phyloP scores from a whole-genome alignment of 108 stramenopile species.

The Skeletonema grethae region DNA sequence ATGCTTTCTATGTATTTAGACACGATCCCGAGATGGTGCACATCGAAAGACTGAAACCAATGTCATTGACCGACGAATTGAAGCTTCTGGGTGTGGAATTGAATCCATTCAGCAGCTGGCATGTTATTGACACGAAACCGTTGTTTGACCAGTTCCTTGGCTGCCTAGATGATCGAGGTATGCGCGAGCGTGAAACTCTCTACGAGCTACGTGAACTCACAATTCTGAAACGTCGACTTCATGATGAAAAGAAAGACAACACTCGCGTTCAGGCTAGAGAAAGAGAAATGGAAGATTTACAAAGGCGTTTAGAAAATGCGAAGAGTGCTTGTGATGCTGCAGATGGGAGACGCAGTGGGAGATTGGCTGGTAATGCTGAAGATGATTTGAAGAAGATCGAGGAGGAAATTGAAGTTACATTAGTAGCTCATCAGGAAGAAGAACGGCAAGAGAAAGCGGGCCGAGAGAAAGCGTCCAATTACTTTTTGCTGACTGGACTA shows the following conservation, averaged over 20 bases:
- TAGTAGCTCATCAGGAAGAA: constrained; percentile 42
- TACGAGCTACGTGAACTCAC: constrained; percentile 44
- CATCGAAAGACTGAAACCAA: constrained; percentile 54
- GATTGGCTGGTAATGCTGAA: constrained; percentile 62
- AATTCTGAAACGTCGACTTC: constrained; percentile 53
- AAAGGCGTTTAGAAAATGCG: constrained; percentile 67
- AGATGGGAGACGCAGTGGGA: constrained; percentile 69
- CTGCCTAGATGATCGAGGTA: constrained; percentile 75
- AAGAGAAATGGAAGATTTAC: constrained; percentile 61
- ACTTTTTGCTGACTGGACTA: constrained; percentile 66
- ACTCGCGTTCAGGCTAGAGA: constrained; percentile 37
- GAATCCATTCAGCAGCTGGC: constrained; percentile 65
- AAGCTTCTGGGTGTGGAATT: constrained; percentile 43
- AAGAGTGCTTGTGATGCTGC: constrained; percentile 53
- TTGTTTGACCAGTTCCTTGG: constrained; percentile 63
- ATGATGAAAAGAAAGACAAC: constrained; percentile 69
- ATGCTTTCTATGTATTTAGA: constrained; percentile 70
- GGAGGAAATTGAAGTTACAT: constrained; percentile 48
- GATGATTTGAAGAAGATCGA: constrained; percentile 61
- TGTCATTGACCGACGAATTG: constrained; percentile 42
- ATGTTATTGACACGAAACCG: constrained; percentile 70
- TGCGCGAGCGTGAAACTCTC: constrained; percentile 67
- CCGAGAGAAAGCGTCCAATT: constrained; percentile 41
- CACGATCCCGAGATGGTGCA: constrained; percentile 77
- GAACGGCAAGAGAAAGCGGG: constrained; percentile 37